These are phyloP conservation scores for Parietichytrium sp. DNA, from an alignment of 108 stramenopile species.

Conservation along the genomic window DNA sequence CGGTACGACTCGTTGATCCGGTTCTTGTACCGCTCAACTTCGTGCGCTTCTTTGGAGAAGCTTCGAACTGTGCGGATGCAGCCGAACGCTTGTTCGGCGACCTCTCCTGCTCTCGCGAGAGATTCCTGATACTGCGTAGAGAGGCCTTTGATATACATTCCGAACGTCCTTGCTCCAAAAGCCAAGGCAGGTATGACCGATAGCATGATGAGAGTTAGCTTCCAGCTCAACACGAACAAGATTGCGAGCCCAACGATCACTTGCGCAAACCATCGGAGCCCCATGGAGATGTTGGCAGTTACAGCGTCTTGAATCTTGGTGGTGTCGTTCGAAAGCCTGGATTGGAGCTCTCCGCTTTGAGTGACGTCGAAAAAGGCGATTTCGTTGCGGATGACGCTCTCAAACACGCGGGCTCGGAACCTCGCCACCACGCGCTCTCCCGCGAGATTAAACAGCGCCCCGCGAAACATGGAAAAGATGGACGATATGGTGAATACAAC, in stretches of 20 bases:
- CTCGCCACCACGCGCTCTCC: constrained; percentile 77
- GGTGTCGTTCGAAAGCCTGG: constrained; percentile 69
- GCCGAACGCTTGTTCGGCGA: constrained; percentile 69
- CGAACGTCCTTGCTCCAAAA: constrained; percentile 59
- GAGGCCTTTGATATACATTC: constrained; percentile 56
- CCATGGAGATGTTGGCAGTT: constrained; percentile 61
- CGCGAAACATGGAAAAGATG: constrained; percentile 20
- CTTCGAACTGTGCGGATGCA: constrained; percentile 73
- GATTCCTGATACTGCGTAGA: constrained; percentile 70
- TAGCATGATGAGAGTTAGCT: constrained; percentile 66
- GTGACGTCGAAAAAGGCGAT: constrained; percentile 77
- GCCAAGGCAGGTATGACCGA: constrained; percentile 59
- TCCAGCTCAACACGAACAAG: constrained; percentile 69
- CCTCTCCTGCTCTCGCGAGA: constrained; percentile 66
- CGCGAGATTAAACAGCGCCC: background rate
- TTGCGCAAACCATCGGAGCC: constrained; percentile 57
- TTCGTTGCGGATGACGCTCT: constrained; percentile 68
- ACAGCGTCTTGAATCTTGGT: constrained; percentile 66
- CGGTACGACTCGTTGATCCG: constrained; percentile 35
- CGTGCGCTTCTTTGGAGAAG: constrained; percentile 71
- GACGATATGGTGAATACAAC: background rate
- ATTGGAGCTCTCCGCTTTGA: constrained; percentile 74
- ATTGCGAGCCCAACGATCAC: constrained; percentile 57
- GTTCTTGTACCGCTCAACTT: constrained; percentile 56
- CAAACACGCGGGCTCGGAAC: constrained; percentile 62